Base-by-base conservation (phyloP, 2,329 filamentous ascomycete genomes). In the Penicillium polonicum region DNA sequence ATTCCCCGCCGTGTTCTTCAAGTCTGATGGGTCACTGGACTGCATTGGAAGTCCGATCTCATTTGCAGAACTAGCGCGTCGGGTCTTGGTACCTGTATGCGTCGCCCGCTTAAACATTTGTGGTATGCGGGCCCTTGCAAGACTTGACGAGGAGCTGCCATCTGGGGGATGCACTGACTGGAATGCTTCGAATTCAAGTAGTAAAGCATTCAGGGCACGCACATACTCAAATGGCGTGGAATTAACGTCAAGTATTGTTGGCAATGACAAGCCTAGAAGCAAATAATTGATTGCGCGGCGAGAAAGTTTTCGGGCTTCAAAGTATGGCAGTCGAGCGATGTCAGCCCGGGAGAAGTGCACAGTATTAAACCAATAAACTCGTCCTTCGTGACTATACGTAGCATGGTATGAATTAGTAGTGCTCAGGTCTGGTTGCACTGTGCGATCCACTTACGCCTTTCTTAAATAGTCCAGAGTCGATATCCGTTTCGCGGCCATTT, bases 301-400 rank as follows among this genome's bases (percentile, higher is more conserved):
- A 60, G 91, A 88, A 48, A 97, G 85, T 71, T 93, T 94, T 63
- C 89, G 87, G 4, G 86, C 80, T 58, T 95, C 90, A 71, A 95
- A 93, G 71, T 91, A 96, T 45, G 93, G 88, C 79, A 97, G 88
- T 70, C 88, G 87, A 51, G 84, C 80, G 35, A 97, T 82, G 74
- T 96, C 91, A 31, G 85, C 76, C 68, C 91, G 89, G 64, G 92
- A 90, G 76, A 96, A 96, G 70, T 96, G 89, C 60, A 96, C 85
- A 0, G 94, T 97, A 77, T 97, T 97, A 81, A 97, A 97, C 92
- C 94, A 97, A 79, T 96, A 97, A 42, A 96, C 87, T 58, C 91
- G 88, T 60, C 93, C 92, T 77, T 97, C 92, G 72, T 99, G 92
- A 29, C 91, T 96, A 72, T 31, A 17, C 9, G 9, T 35, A 25